A percentile compares a stretch with the other conserved stretches of the same genome.
Evolutionary conservation across 306 rosid genomes (phyloP).

Genomic region (Alnus rubra): DNA sequence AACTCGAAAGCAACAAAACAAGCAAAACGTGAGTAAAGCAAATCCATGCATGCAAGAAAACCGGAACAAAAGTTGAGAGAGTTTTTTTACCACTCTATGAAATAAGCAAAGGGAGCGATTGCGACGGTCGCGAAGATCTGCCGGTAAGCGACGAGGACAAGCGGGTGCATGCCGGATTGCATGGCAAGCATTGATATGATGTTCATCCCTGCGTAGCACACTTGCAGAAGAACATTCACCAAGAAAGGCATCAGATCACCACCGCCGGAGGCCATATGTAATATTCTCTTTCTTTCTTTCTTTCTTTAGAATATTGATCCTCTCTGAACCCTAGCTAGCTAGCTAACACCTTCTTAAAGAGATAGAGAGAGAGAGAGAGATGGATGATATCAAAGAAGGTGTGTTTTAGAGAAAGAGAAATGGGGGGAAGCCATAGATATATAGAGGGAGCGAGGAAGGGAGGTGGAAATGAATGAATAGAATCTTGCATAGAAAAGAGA

Average conservation of each 20-base stretch:
- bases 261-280: too few relatives aligned
- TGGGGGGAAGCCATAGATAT: neutral
- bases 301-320: too few relatives aligned
- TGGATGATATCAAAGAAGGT: too few relatives aligned
- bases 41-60: neutral
- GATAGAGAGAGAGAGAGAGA: too few relatives aligned
- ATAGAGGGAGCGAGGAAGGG: neutral
- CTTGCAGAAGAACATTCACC: conserved; percentile 58
- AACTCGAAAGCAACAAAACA: neutral
- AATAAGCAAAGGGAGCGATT: conserved; percentile 73
- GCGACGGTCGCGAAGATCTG: conserved; percentile 68
- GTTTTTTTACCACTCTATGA: conserved; percentile 58
- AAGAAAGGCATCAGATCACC: conserved; percentile 45
- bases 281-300: too few relatives aligned
- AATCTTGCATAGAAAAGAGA: conserved; percentile 27
- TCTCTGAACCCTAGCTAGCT: neutral
- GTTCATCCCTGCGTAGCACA: conserved; percentile 63
- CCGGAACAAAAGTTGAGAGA: neutral
- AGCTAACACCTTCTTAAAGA: neutral
- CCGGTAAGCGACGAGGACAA: conserved; percentile 77
- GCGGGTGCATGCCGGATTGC: conserved; percentile 70
- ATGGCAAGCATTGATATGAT: conserved; percentile 85
- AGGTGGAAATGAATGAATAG: conserved; percentile 13
- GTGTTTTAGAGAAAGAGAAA: neutral
- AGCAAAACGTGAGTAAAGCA: neutral